Base-by-base conservation (phyloP, 768 basidiomycete genomes). In the Hydnomerulius pinastri region DNA sequence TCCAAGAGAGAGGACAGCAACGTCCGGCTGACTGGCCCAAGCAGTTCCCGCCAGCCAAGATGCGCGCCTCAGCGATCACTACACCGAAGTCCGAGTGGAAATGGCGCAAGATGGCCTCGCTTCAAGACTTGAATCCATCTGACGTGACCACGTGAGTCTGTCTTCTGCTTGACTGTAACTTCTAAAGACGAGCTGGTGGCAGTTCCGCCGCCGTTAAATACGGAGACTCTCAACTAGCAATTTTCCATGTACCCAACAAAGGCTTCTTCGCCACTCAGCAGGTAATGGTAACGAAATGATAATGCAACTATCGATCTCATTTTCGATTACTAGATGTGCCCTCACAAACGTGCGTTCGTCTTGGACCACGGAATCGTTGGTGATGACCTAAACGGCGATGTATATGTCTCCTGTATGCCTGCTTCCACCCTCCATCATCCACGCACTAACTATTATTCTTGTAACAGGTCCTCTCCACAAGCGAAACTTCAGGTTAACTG, bases 1-100 rank as follows among this genome's bases (percentile, higher is more conserved):
- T 86, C 49, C 59, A 71, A 5, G 83, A 89, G 62, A 75, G 87
- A 18, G 81, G 81, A 3, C 87, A 89, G 56, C 56, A 64, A 11
- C 75, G 85, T 20, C 85, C 86, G 1, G 83, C 83, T 6, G 77
- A 87, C 50, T 90, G 87, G 87, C 77, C 85, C 1, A 82, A 83
- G 60, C 70, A 72, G 15, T 75, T 74, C 37, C 73, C 79, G 4
- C 64, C 79, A 0, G 66, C 76, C n/a, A 79, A 77, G 49, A 64
- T 85, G 24, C 56, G 65, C 21, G 52, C 63, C 38, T 62, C 68
- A 13, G 64, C 72, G 39, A 57, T 84, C 35, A 47, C 61, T 2
- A 72, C 76, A 1, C 78, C 78, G 0, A 79, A 77, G 44, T 59
- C 63, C 3, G 60, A 77, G 25, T 89, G 85, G 87, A 65, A 64